phyloP scores from a whole-genome alignment of 805 yeast species.

The Yamadazyma ubonensis region DNA sequence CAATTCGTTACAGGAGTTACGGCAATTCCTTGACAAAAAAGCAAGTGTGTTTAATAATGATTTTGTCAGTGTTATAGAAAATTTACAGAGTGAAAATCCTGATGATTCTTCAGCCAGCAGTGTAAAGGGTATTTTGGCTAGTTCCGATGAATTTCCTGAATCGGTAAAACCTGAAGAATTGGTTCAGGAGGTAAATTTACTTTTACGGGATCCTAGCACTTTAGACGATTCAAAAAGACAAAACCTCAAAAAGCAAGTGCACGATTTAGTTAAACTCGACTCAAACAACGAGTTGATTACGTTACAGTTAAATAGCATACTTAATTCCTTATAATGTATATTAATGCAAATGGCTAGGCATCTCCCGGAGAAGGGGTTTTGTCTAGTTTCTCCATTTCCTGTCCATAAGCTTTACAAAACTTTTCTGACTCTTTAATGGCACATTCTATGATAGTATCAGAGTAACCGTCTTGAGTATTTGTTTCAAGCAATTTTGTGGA shows the following conservation, averaged over 20 bases:
- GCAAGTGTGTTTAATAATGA: slow-evolving; percentile 18
- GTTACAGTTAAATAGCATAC: slow-evolving; percentile 21
- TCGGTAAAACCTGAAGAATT: slow-evolving; percentile 11
- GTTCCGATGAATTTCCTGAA: too few species aligned
- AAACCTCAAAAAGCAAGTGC: slow-evolving; percentile 12
- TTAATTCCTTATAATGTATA: background rate
- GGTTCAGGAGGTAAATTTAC: slow-evolving; percentile 9
- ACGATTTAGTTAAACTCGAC: slow-evolving; percentile 15
- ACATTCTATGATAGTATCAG: slow-evolving; percentile 28
- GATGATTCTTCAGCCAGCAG: slow-evolving; percentile 20
- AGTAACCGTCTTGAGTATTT: slow-evolving; percentile 14
- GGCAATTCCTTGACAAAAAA: slow-evolving; percentile 22
- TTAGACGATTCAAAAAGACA: slow-evolving; percentile 3
- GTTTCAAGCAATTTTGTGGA: slow-evolving; percentile 11
- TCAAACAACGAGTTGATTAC: slow-evolving; percentile 22
- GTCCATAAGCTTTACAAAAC: slow-evolving; percentile 31
- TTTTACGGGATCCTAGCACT: background rate
- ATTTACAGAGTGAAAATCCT: slow-evolving; percentile 14
- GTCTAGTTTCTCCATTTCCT: slow-evolving; percentile 14
- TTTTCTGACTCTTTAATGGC: slow-evolving; percentile 25
- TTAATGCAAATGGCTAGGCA: slow-evolving; percentile 8
- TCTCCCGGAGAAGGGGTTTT: slow-evolving; percentile 16
- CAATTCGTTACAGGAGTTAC: slow-evolving; percentile 22
- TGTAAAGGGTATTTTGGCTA: too few species aligned
- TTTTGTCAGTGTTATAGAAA: slow-evolving; percentile 22